Evolutionary conservation across 1,284 basidiomycete species (phyloP).

Genomic region (Heterobasidion occidentale): DNA sequence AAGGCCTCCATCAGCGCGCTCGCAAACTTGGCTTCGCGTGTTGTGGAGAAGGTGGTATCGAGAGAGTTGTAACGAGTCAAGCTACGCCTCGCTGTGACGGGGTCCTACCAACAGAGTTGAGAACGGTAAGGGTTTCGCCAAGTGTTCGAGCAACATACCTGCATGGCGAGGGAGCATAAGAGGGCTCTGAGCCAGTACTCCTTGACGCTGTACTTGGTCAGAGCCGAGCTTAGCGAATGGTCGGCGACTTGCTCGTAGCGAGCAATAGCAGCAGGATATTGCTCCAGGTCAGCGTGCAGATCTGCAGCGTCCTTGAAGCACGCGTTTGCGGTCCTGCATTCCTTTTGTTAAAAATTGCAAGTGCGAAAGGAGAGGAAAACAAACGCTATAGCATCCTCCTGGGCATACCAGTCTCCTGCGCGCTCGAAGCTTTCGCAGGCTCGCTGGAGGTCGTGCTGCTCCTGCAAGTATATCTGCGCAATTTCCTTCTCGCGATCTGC

Average conservation of each 20-base stretch:
- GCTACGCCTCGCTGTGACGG: slow-evolving; percentile 77
- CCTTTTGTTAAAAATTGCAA: neutral
- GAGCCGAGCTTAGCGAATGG: slow-evolving; percentile 72
- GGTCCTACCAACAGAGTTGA: slow-evolving; percentile 47
- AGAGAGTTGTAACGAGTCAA: slow-evolving; percentile 66
- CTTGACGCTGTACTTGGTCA: slow-evolving; percentile 99
- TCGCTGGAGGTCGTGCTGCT: slow-evolving; percentile 62
- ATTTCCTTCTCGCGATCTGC: slow-evolving; percentile 98
- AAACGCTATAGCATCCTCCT: slow-evolving; percentile 94
- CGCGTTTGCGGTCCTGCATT: slow-evolving; percentile 80
- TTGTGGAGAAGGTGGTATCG: slow-evolving; percentile 79
- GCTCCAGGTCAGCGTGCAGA: slow-evolving; percentile 83
- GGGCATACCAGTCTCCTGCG: slow-evolving; percentile 96
- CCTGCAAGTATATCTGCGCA: slow-evolving; percentile 85
- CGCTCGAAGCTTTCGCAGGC: slow-evolving; percentile 90
- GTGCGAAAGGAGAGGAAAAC: slow-evolving; percentile 21
- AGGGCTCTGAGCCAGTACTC: slow-evolving; percentile 92
- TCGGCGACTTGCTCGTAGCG: slow-evolving; percentile 89
- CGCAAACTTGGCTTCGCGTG: slow-evolving; percentile 87
- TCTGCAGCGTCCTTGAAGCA: slow-evolving; percentile 97
- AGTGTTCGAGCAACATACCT: slow-evolving; percentile 37
- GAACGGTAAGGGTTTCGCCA: slow-evolving; percentile 1
- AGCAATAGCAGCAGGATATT: slow-evolving; percentile 81
- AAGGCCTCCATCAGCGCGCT: slow-evolving; percentile 71
- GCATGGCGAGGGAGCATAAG: slow-evolving; percentile 86